Base-by-base conservation (phyloP, 2,329 filamentous ascomycete genomes). In the Aspergillus eucalypticola region DNA sequence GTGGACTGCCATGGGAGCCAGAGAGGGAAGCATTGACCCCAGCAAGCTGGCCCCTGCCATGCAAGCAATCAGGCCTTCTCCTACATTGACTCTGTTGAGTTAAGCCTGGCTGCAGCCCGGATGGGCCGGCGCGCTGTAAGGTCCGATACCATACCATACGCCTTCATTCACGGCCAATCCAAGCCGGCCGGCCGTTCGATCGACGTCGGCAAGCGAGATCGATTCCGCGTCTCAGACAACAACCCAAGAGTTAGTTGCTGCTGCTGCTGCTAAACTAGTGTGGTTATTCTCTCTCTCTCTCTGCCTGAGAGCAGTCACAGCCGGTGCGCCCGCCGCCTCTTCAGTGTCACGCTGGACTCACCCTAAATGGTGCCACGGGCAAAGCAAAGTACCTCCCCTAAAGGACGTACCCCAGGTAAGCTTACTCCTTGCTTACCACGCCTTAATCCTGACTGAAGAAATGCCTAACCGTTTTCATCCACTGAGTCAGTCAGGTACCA, bases 141-240 rank as follows among this genome's bases (percentile, higher is more conserved):
- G 21, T 51, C 39, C 55, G 44, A 46, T 52, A 53, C 46, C 42
- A n/a, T 41, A 46, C 53, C 27, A 11, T 44, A 42, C 19, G 32
- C 25, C n/a, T 32, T 17, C 32, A 19, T 2, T 11, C 10, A 32
- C 44, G 29, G 35, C 25, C 41, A 57, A 38, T 48, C 56, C 23
- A 38, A 58, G 59, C 41, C 50, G 38, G 46, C 44, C 50, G 44
- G 60, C 62, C 65, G 64, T 67, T 65, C 55, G 65, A 65, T 67
- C 65, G 58, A 62, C 62, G 44, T 55, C 27, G 54, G 49, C 56
- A 60, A 59, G 49, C 15, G 17, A 59, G 50, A 53, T 42, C 52
- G 52, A 54, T 54, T 32, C 39, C 44, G 38, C 38, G 41, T 44
- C 41, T 44, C 41, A 44, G 41, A 19, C 19, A 35, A 35, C 32